These are phyloP conservation scores for Russula lepida DNA, from an alignment of 768 basidiomycete genomes.

Conservation along the genomic window DNA sequence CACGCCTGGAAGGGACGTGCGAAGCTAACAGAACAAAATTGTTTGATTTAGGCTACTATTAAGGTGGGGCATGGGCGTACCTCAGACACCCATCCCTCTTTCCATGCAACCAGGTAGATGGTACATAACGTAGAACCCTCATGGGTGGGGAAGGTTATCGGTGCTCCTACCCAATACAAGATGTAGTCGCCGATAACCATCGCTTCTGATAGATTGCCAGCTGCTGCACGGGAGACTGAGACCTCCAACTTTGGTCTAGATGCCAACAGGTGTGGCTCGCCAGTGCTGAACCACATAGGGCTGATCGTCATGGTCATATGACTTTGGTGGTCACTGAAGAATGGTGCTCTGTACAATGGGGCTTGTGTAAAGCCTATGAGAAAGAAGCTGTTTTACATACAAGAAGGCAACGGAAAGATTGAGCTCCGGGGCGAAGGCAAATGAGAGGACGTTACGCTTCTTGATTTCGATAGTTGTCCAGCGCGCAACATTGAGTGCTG, in stretches of 20 bases:
- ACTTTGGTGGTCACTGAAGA: background rate
- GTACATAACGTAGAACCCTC: background rate
- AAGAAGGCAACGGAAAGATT: slow-evolving; percentile 8
- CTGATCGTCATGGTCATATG: background rate
- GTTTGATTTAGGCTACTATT: background rate
- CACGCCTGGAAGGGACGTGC: background rate
- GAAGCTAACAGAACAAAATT: background rate
- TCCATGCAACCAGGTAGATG: slow-evolving; percentile 10
- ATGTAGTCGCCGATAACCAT: slow-evolving; percentile 14
- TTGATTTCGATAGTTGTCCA: slow-evolving; percentile 7
- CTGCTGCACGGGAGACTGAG: background rate
- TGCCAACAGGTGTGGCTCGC: slow-evolving; percentile 8
- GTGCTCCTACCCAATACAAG: slow-evolving; percentile 8
- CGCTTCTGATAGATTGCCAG: slow-evolving; percentile 3
- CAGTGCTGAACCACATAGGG: slow-evolving; percentile 5
- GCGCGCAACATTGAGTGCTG: background rate
- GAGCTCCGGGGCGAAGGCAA: no score
- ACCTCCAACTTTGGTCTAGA: background rate
- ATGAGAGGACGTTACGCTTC: background rate
- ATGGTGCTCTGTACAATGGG: background rate
- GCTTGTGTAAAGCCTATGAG: background rate
- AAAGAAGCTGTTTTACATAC: background rate
- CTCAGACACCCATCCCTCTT: slow-evolving; percentile 9
- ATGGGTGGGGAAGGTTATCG: background rate
- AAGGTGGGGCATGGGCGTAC: background rate